Evolutionary conservation across 805 yeast species (phyloP), one percentile per base, ranked within the genome.

Genomic region (Sugiyamaella marilandica): DNA sequence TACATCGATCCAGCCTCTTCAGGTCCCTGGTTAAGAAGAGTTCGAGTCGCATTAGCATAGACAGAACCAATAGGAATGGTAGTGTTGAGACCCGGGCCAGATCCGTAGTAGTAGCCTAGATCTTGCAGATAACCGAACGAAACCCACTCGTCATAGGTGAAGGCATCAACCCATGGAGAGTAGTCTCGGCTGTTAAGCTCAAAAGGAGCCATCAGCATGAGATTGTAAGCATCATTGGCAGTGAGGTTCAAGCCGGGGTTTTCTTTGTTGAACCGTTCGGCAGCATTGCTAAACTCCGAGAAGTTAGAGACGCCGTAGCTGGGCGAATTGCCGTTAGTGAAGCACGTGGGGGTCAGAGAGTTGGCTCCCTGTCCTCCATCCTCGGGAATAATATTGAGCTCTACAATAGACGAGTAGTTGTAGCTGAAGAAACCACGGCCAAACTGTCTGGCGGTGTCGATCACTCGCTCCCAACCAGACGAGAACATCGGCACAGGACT

Each of bases 341-440:
- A 74, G 41, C 61, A 58, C 24, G 77, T 70, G 14, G 86, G 81
- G 5, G 86, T 79, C 65, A 84, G 70, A 2, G 84, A 74, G 65
- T 83, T 78, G 33, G 79, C 83, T 33, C 88, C 88, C 62, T 70
- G 72, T 3, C 60, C 56, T 9, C 63, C 66, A 46, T 69, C 69
- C 62, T 83, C 88, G 43, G 74, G 71, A 21, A 82, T 59, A 10
- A 77, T 68, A 33, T 70, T 60, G 41, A 78, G 60, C 26, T 65
- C 70, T 14, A 74, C 68, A 33, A 65, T 64, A 26, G 64, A 54
- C 14, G 73, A 65, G 62, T 70, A 74, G 52, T 71, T 66, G 49
- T 70, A 71, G 10, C 78, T 78, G 59, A 80, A 70, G 66, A 84
- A 83, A 0, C 87, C 89, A 58, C 77, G 70, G 9, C 83, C 80